Evolutionary conservation across 495 filamentous ascomycete genomes (phyloP), one percentile per base, ranked within the genome.

Genomic region (Talaromyces thailandensis): DNA sequence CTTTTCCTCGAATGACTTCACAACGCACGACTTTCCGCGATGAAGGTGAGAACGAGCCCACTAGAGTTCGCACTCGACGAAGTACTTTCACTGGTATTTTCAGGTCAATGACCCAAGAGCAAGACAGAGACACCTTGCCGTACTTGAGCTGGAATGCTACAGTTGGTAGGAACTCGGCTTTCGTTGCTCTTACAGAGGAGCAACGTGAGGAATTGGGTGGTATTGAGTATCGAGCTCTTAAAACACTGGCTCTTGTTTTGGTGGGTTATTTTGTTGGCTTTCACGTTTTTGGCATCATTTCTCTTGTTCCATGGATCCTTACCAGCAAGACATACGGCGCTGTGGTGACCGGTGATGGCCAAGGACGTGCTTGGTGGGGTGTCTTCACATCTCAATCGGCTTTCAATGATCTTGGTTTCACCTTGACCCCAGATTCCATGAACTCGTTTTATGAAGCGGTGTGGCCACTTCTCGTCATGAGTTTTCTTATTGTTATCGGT

Each of bases 121-220:
- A 68, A 55, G 78, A 78, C 6, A 75, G 70, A 7, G 60, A 78
- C 25, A 88, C 87, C 24, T 78, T 83, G 69, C 93, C 94, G 0
- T 98, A 98, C 71, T 81, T 98, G 24, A 96, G 91, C 70, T 98
- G 90, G 86, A 85, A 92, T 70, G 91, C 94, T 5, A 98, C 94
- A 0, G 78, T 96, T 40, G 94, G 90, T 18, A 82, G 94, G 45
- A 98, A 98, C 69, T 96, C 93, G 28, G 86, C 88, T 18, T 98
- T 98, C 65, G 80, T 94, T 6, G 90, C 92, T 70, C 74, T 98
- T 57, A 90, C 87, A 0, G 89, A 95, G 70, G 91, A 90, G 62
- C 93, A 98, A 73, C 82, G 92, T 56, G 90, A 98, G 65, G 93
- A 98, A 69, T 78, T 98, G 12, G 93, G 93, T 3, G 93, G 93